Base-by-base conservation (phyloP, 805 yeast genomes). In the Candida methanosorbosa region DNA sequence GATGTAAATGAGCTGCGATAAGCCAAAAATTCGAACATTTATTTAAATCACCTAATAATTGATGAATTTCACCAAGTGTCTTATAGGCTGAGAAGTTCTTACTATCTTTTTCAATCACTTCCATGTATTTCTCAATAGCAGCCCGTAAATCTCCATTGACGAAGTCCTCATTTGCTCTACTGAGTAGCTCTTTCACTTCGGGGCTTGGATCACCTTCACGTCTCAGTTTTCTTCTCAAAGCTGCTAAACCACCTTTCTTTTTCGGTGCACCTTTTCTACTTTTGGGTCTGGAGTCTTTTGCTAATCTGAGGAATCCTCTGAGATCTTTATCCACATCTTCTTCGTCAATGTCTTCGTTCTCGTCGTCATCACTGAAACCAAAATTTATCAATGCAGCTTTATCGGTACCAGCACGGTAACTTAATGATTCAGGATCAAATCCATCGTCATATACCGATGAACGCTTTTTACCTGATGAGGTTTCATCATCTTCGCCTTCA, bases 11-110 rank as follows among this genome's bases (percentile, higher is more conserved):
- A 1, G 95, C 88, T 20, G 94, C 92, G 35, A 83, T 48, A 45
- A 82, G 62, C 95, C 96, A 76, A 32, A 81, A 71, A 49, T 77
- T 76, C 53, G 94, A 78, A 53, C 94, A 74, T 49, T 82, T 81
- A 43, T 78, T 75, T 33, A 70, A 57, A 30, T 76, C 65, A 1
- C 86, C 88, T 40, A 76, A 79, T 34, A 71, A 62, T 37, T 75
- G 68, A 43, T 82, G 80, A 31, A 90, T 82, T 49, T 84, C 95
- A 31, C 96, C 97, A 30, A 87, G 59, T 0, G 94, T 82, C 48
- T 82, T 80, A 63, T 88, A 88, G 0, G 96, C 96, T 30, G 82
- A 75, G 54, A 75, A 80, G 52, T 83, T 81, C 43, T 73, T 72
- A 12, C 84, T 79, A 50, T 87, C 95, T 35, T 77, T 66, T 45